Conservation (phyloP, 2,329 filamentous ascomycete species). For the Monilinia vaccinii-corymbosi region DNA sequence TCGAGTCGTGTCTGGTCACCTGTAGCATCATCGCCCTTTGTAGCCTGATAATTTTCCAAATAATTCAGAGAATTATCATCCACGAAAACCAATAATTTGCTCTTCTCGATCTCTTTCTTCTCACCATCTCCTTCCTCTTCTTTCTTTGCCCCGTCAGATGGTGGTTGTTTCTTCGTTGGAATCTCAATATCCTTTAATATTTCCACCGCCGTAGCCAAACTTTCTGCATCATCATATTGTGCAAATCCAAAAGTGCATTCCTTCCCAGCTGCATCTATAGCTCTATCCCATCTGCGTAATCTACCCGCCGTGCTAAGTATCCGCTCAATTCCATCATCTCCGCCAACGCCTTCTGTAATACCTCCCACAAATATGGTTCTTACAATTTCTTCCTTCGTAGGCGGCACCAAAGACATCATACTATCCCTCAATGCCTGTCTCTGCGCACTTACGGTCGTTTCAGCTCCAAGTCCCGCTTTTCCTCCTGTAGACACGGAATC, state of each 20-base stretch:
- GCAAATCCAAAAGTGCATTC: constrained; percentile 88
- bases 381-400: constrained; percentile 81
- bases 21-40: constrained; percentile 51
- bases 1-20: constrained; percentile 60
- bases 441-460: constrained; percentile 52
- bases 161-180: constrained; percentile 65
- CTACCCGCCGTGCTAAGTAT: constrained; percentile 70
- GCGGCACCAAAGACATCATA: constrained; percentile 66
- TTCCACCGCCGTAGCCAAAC: constrained; percentile 75
- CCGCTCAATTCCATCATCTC: constrained; percentile 69
- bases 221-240: constrained; percentile 86
- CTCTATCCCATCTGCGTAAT: constrained; percentile 77
- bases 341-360: constrained; percentile 68
- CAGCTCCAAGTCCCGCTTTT: constrained; percentile 30
- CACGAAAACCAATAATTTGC: constrained; percentile 61
- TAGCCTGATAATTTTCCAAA: constrained; percentile 69
- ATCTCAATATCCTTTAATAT: constrained; percentile 75
- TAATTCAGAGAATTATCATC: constrained; percentile 79
- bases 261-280: constrained; percentile 66
- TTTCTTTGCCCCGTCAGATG: constrained; percentile 36
- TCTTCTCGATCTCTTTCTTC: constrained; percentile 48
- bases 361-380: constrained; percentile 85
- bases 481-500: constrained; percentile 32
- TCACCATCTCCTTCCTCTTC: constrained; percentile 34
- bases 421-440: constrained; percentile 58